These are phyloP conservation scores for Brassica juncea DNA, from an alignment of 345 rosid species.

Conservation along the genomic window DNA sequence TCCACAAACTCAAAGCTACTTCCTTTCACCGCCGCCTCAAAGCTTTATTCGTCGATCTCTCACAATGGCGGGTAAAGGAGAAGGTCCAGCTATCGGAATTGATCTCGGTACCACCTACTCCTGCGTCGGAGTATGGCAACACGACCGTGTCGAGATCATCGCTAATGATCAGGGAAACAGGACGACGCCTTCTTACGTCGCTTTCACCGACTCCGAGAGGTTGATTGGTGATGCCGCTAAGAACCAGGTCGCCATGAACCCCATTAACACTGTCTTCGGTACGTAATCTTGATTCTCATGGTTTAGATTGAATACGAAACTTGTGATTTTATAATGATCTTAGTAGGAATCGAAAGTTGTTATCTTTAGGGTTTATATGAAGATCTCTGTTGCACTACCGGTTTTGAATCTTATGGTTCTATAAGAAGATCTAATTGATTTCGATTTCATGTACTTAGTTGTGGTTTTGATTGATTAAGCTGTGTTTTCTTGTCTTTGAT, in stretches of 20 bases:
- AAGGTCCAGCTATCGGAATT: conserved; percentile 76
- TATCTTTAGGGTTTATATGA: too few species aligned
- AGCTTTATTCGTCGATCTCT: not conserved
- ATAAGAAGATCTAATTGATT: too few species aligned
- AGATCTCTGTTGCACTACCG: too few species aligned
- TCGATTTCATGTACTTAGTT: too few species aligned
- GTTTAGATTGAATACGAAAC: too few species aligned
- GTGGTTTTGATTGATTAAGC: too few species aligned
- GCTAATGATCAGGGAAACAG: conserved; percentile 77
- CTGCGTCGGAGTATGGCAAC: conserved; percentile 81
- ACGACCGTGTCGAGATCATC: conserved; percentile 76
- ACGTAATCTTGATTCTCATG: not conserved
- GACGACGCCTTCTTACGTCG: conserved; percentile 73
- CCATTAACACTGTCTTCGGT: conserved; percentile 70
- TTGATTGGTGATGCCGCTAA: conserved; percentile 80
- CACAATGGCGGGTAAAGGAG: conserved; percentile 72
- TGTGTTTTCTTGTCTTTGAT: not conserved
- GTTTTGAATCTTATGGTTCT: too few species aligned
- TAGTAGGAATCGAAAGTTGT: too few species aligned
- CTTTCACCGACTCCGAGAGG: conserved; percentile 66
- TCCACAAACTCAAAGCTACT: not conserved
- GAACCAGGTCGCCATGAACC: conserved; percentile 87
- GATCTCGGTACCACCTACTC: conserved; percentile 76
- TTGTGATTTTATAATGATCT: too few species aligned
- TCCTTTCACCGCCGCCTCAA: not conserved